Evolutionary conservation across 352 stramenopile genomes (phyloP).

Genomic region (Phytophthora podocarpi): DNA sequence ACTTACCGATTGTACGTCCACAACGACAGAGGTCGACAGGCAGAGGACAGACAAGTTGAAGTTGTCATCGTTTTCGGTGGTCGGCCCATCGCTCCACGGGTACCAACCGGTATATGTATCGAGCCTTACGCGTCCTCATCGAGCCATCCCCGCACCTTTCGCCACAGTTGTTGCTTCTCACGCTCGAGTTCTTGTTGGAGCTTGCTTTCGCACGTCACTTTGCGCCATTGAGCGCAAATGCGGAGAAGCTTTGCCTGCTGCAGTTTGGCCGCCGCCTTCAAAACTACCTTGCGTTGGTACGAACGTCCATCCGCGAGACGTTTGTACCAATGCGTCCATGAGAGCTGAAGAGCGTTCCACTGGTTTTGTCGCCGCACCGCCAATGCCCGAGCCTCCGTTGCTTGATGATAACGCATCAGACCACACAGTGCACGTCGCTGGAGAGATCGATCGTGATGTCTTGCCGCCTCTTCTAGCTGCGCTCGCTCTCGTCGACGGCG

Average conservation of each 20-base stretch:
- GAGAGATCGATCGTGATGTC: constrained; percentile 20
- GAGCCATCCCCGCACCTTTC: constrained; percentile 69
- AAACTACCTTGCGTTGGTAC: constrained; percentile 16
- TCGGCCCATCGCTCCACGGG: too few species aligned
- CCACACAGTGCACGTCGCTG: constrained; percentile 20
- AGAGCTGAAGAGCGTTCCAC: constrained; percentile 36
- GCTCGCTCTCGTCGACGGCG: constrained; percentile 30
- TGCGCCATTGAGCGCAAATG: constrained; percentile 41
- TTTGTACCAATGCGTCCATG: constrained; percentile 38
- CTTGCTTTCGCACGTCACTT: constrained; percentile 30
- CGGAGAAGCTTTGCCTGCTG: constrained; percentile 19
- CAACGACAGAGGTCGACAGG: too few species aligned
- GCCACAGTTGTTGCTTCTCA: constrained; percentile 67
- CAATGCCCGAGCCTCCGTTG: constrained; percentile 21
- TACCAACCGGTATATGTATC: too few species aligned
- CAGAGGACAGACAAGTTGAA: constrained; percentile 1
- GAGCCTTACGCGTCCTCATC: constrained; percentile 35
- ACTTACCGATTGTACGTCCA: too few species aligned
- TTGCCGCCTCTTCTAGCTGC: constrained; percentile 24
- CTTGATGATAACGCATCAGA: constrained; percentile 24
- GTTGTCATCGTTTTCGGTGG: background rate
- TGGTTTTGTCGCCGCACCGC: constrained; percentile 37
- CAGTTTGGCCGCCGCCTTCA: constrained; percentile 8
- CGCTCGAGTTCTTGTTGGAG: constrained; percentile 30
- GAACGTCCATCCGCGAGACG: constrained; percentile 10